phyloP scores from a whole-genome alignment of 192 early-diverging fungal genomes.

The Coemansia sp. region DNA sequence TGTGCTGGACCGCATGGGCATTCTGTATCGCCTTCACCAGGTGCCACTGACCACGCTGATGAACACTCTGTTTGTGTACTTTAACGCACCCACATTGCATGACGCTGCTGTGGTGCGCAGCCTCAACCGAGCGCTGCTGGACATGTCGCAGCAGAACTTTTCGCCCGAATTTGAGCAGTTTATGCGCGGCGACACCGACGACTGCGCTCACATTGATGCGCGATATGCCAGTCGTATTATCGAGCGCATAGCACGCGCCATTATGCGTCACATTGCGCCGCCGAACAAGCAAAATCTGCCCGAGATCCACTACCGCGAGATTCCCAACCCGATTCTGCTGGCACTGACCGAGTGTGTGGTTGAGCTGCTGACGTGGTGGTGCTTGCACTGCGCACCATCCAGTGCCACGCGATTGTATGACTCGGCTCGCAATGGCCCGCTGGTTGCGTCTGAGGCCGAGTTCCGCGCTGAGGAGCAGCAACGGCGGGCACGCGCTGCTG shows the following conservation, averaged over 20 bases:
- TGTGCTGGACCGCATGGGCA: slow-evolving; percentile 64
- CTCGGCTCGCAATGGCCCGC: background rate
- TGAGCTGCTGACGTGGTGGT: slow-evolving; percentile 57
- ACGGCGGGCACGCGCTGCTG: slow-evolving; percentile 16
- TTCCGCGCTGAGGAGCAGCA: slow-evolving; percentile 39
- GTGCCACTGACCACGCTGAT: slow-evolving; percentile 68
- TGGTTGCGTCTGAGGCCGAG: slow-evolving; percentile 25
- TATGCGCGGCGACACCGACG: slow-evolving; percentile 24
- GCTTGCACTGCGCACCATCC: slow-evolving; percentile 30
- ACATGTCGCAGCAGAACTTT: slow-evolving; percentile 57
- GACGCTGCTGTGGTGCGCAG: slow-evolving; percentile 58
- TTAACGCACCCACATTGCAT: slow-evolving; percentile 61
- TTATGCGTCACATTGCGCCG: slow-evolving; percentile 35
- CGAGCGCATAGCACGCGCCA: slow-evolving; percentile 29
- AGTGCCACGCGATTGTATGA: slow-evolving; percentile 21
- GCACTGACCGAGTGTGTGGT: slow-evolving; percentile 42
- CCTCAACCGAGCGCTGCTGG: slow-evolving; percentile 59
- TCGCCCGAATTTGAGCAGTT: slow-evolving; percentile 48
- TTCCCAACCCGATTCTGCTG: slow-evolving; percentile 49
- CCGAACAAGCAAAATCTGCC: slow-evolving; percentile 33
- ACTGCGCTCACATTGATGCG: slow-evolving; percentile 24
- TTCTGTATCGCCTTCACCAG: slow-evolving; percentile 62
- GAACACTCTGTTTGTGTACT: slow-evolving; percentile 67
- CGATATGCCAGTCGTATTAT: slow-evolving; percentile 44
- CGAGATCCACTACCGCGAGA: slow-evolving; percentile 53